Percentiles rank a stretch among this genome's conserved stretches.
Conservation (phyloP, 305 asterid species). For the Ajuga reptans region DNA sequence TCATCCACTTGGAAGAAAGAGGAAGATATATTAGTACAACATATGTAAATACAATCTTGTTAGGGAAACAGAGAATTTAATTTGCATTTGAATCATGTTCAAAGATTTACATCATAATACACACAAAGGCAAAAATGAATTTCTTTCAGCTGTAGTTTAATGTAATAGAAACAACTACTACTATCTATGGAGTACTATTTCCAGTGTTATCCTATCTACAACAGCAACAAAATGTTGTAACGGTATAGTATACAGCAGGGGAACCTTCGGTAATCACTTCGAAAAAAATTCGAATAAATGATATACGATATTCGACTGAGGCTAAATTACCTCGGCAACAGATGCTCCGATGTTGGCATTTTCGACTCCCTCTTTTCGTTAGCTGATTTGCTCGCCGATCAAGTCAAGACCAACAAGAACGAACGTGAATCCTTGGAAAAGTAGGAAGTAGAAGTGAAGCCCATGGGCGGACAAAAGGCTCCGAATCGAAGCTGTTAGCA, state of each 20-base stretch:
- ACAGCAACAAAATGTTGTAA: conserved; percentile 15
- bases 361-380: neutral
- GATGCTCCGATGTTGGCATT: neutral
- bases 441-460: conserved; percentile 62
- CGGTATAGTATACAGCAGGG: neutral
- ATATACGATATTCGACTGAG: neutral
- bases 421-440: conserved; percentile 61
- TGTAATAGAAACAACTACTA: conserved; percentile 19
- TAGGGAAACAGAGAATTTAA: neutral
- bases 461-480: conserved; percentile 68
- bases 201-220: conserved; percentile 26
- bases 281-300: conserved; percentile 12
- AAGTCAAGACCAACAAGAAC: conserved; percentile 59
- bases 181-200: conserved; percentile 25
- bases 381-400: conserved; percentile 57
- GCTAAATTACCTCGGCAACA: neutral
- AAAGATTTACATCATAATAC: conserved; percentile 23
- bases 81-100: conserved; percentile 15
- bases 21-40: neutral
- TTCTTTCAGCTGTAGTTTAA: conserved; percentile 13
- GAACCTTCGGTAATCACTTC: conserved; percentile 18
- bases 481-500: conserved; percentile 51
- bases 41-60: too few relatives aligned
- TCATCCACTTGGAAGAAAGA: neutral
- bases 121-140: conserved; percentile 12